Base-by-base conservation (phyloP, 331 rosid genomes). In the Telfairia occidentalis region DNA sequence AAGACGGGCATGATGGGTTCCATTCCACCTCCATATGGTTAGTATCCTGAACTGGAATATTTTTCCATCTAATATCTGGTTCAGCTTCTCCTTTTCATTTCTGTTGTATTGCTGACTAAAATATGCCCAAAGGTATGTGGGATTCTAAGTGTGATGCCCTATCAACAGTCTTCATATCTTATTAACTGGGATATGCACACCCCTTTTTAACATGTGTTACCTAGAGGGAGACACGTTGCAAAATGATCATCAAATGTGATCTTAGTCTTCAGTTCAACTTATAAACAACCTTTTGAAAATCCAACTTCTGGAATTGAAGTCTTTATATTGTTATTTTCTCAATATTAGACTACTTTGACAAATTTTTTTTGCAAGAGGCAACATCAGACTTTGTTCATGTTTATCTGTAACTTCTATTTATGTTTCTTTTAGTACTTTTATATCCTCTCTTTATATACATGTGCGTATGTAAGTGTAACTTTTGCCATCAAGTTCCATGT, bases 1-100 rank as follows among this genome's bases (percentile, higher is more conserved):
- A 92, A 90, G 92, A 89, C 87, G 93, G 99, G 99, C 74, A 95
- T 95, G 99, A 90, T 92, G 99, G 99, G 99, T 74, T 85, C 93
- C 67, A 77, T 88, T 89, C 97, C 99, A 83, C 90, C 85, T 52
- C 97, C 99, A 30, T 92, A 78, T 78, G 99, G 99, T 95, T 60
- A 85, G 96, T 84, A 72, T 81, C 43, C 73, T 76, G 32, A 65
- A 79, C 43, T 52, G 59, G 57, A 28, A 34, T 38, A 0, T 15
- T 19, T 21, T 60, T 55, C 60, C 16, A 55, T 40, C 42, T 5
- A 58, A 15, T 40, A 34, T 55, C 48, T 55, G 37, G 61, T 38
- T 74, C 23, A 24, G 9, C 70, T 55, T 40, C 53, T 74, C 55
- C 37, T 38, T 57, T 7, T 49, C 61, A 30, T 67, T 67, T 67